These are phyloP conservation scores for Salix caprea DNA, from an alignment of 345 rosid genomes.

Conservation along the genomic window DNA sequence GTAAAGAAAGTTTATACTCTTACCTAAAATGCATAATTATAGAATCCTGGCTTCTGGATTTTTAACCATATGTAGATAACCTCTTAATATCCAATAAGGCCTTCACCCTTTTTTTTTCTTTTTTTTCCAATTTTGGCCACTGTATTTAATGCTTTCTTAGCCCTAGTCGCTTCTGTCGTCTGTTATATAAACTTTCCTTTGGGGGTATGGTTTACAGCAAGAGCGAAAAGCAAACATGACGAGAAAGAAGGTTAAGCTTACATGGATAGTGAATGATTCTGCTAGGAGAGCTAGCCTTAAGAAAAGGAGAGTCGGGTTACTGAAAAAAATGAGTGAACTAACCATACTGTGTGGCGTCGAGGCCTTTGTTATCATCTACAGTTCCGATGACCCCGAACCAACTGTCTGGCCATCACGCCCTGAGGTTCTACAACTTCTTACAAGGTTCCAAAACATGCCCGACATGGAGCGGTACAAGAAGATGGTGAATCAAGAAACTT, in stretches of 20 bases:
- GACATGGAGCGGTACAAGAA: conserved; percentile 29
- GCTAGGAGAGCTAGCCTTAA: conserved; percentile 44
- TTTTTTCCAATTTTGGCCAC: neutral
- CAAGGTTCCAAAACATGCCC: conserved; percentile 19
- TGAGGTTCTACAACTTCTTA: conserved; percentile 7
- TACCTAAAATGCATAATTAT: neutral
- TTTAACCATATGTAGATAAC: neutral
- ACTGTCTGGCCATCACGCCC: conserved; percentile 32
- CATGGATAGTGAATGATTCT: conserved; percentile 31
- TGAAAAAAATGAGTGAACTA: conserved; percentile 47
- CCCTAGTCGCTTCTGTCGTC: neutral
- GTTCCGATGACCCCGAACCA: conserved; percentile 38
- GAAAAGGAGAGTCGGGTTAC: conserved; percentile 38
- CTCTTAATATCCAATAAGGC: neutral
- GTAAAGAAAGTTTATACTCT: conserved; percentile 6
- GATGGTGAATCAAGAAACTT: conserved; percentile 31
- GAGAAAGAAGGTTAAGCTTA: conserved; percentile 45
- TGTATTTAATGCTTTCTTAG: neutral
- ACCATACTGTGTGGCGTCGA: conserved; percentile 35
- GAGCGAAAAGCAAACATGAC: conserved; percentile 29
- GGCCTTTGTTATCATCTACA: conserved; percentile 33
- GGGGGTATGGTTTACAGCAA: neutral
- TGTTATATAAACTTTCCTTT: neutral
- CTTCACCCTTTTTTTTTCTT: neutral
- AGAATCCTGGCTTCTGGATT: conserved; percentile 10